phyloP scores from a whole-genome alignment of 257 asterid genomes.

The Solanum rostratum region DNA sequence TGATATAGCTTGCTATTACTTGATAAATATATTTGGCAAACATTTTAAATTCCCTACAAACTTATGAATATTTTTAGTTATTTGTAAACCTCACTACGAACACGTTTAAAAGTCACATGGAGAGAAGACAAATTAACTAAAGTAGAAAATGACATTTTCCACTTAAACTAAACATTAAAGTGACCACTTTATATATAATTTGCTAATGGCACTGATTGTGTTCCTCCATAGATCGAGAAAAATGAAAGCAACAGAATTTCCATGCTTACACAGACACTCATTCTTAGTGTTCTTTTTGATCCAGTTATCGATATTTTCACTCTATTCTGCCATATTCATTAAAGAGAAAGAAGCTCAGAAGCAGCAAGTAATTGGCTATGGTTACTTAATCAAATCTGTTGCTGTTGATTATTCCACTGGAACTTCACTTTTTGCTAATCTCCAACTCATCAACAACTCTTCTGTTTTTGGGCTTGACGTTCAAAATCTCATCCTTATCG shows the following conservation, averaged over 20 bases:
- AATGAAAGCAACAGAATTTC: not conserved
- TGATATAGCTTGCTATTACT: no score
- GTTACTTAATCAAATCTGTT: constrained; percentile 41
- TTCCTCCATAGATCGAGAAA: not conserved
- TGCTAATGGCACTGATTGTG: not conserved
- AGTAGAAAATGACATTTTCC: not conserved
- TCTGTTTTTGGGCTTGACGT: constrained; percentile 31
- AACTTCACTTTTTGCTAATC: constrained; percentile 34
- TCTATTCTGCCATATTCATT: not conserved
- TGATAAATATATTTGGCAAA: no score
- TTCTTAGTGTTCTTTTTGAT: not conserved
- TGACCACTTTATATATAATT: not conserved
- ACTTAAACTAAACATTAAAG: not conserved
- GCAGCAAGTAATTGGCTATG: constrained; percentile 33
- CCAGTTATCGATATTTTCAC: not conserved
- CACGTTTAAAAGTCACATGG: no score
- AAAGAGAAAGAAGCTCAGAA: not conserved
- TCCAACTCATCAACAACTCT: constrained; percentile 40
- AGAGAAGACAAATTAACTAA: no score
- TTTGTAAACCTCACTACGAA: no score
- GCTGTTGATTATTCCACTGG: constrained; percentile 18
- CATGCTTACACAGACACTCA: not conserved
- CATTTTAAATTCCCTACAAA: no score
- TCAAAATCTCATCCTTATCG: constrained; percentile 17
- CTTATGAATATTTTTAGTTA: no score